phyloP scores from a whole-genome alignment of 1,284 basidiomycete species.

The Ustilago shanxiensis region DNA sequence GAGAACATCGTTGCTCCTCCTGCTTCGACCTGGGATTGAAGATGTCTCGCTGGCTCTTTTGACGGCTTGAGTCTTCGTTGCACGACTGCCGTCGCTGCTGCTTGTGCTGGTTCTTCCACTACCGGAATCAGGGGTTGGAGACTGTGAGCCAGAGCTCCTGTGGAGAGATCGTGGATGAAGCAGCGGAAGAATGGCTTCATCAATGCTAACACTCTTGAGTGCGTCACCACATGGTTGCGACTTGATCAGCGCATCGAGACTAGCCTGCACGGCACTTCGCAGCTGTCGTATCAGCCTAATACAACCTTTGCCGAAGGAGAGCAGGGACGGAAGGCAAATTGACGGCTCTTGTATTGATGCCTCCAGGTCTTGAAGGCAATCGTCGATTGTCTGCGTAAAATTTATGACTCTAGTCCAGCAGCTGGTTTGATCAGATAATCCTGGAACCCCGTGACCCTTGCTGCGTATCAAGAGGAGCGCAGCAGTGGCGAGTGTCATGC shows the following conservation, averaged over 20 bases:
- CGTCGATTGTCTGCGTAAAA: slow-evolving; percentile 37
- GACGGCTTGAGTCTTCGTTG: not conserved
- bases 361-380: slow-evolving; percentile 35
- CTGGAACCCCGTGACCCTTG: slow-evolving; percentile 42
- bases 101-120: not conserved
- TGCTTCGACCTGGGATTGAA: not conserved
- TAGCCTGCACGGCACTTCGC: slow-evolving; percentile 27
- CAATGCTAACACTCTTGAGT: slow-evolving; percentile 16
- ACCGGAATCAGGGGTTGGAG: not conserved
- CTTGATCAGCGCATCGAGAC: slow-evolving; percentile 39
- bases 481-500: slow-evolving; percentile 52
- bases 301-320: slow-evolving; percentile 38
- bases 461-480: slow-evolving; percentile 45
- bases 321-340: slow-evolving; percentile 24
- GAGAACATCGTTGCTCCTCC: slow-evolving; percentile 4
- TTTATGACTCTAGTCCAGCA: slow-evolving; percentile 49
- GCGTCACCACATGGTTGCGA: slow-evolving; percentile 16
- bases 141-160: slow-evolving; percentile 19
- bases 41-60: slow-evolving; percentile 5
- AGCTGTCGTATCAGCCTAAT: slow-evolving; percentile 37
- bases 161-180: slow-evolving; percentile 39
- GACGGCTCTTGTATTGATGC: slow-evolving; percentile 21
- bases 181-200: slow-evolving; percentile 33
- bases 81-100: not conserved
- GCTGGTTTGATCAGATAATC: slow-evolving; percentile 23